Evolutionary conservation across 768 basidiomycete species (phyloP).

Genomic region (Boletus pseudo-olivaceus): DNA sequence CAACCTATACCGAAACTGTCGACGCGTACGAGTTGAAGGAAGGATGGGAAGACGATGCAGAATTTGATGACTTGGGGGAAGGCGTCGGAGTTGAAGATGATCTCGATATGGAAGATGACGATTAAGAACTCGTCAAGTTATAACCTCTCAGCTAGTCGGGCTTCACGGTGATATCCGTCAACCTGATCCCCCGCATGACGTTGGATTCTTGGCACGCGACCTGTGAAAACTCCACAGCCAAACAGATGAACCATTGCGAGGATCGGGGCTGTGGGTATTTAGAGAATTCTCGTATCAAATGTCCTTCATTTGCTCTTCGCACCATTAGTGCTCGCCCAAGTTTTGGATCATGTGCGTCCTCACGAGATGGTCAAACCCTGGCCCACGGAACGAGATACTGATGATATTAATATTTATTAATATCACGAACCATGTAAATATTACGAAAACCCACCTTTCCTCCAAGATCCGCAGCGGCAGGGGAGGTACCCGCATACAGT

Average conservation of each 20-base stretch:
- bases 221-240: background rate
- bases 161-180: background rate
- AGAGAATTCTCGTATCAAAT: background rate
- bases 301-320: constrained; percentile 32
- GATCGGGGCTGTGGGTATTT: background rate
- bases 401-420: background rate
- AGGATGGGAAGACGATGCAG: constrained; percentile 36
- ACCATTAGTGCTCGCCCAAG: constrained; percentile 31
- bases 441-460: constrained; percentile 23
- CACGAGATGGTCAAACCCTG: constrained; percentile 23
- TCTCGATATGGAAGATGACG: constrained; percentile 60
- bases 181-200: background rate
- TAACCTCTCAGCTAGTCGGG: background rate
- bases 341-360: constrained; percentile 19
- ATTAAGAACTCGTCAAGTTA: constrained; percentile 24
- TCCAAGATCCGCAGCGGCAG: constrained; percentile 21
- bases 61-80: constrained; percentile 65
- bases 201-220: background rate
- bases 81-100: constrained; percentile 69
- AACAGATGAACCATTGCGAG: background rate
- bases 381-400: constrained; percentile 38
- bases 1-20: background rate
- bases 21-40: constrained; percentile 25
- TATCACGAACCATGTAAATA: background rate
- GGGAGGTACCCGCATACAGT: constrained; percentile 30